A percentile compares a stretch with the other conserved stretches of the same genome.
These are phyloP conservation scores for Phaeotremella fagi DNA, from an alignment of 768 basidiomycete species.

Conservation along the genomic window DNA sequence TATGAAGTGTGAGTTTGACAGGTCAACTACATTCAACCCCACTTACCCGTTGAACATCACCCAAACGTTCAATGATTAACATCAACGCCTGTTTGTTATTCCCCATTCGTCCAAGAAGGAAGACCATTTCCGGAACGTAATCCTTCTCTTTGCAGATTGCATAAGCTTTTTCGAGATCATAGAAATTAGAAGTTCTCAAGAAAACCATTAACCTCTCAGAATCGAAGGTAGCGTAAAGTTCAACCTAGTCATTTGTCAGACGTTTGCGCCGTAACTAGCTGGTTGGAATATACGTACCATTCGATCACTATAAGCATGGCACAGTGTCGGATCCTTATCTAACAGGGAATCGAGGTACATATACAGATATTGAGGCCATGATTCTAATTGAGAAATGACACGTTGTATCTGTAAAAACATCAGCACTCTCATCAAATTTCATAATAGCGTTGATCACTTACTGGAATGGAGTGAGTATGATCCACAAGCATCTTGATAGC, in stretches of 20 bases:
- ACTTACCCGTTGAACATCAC: constrained; percentile 79
- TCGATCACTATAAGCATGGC: constrained; percentile 74
- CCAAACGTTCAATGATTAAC: constrained; percentile 89
- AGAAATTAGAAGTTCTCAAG: constrained; percentile 81
- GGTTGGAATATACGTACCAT: constrained; percentile 55
- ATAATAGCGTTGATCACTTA: no score
- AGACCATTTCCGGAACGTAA: constrained; percentile 93
- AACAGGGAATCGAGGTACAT: constrained; percentile 87
- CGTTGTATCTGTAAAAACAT: constrained; percentile 60
- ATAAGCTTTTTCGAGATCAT: constrained; percentile 87
- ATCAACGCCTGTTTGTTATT: constrained; percentile 91
- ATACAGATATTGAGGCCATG: constrained; percentile 75
- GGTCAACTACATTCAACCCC: neutral
- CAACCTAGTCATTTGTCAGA: constrained; percentile 56
- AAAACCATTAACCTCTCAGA: constrained; percentile 78
- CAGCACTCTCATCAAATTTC: neutral
- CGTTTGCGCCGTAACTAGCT: neutral
- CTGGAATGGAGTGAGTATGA: constrained; percentile 93
- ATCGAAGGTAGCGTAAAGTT: constrained; percentile 85
- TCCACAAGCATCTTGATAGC: constrained; percentile 85
- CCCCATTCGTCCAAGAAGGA: constrained; percentile 93
- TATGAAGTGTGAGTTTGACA: constrained; percentile 37
- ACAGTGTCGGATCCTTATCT: constrained; percentile 75
- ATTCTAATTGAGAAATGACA: constrained; percentile 80
- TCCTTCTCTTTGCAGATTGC: constrained; percentile 76